Evolutionary conservation across 306 rosid species (phyloP).

Genomic region (Cicer cuneatum): DNA sequence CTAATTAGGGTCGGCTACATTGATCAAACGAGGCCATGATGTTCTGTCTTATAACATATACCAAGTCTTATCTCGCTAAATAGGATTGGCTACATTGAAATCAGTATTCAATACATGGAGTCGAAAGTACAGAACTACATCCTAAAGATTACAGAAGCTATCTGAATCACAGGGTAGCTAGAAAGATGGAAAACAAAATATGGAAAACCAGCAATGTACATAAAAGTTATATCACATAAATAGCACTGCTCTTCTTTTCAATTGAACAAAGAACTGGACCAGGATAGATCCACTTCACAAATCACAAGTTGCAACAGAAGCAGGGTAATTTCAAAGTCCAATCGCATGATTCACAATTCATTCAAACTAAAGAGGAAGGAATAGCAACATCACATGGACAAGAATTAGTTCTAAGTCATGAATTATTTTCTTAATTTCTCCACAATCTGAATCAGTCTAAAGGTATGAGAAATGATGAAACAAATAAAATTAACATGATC

Average conservation of each 20-base stretch:
- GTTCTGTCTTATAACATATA: too few relatives aligned
- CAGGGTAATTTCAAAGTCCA: slow-evolving; percentile 1
- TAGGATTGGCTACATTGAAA: too few relatives aligned
- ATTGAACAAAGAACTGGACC: not conserved
- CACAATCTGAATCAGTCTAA: not conserved
- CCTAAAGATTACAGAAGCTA: not conserved
- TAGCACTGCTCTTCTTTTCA: not conserved
- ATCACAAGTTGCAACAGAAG: not conserved
- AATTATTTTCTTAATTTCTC: slow-evolving; percentile 2
- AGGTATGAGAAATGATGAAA: not conserved
- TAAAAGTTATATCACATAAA: not conserved
- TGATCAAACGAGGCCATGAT: too few relatives aligned
- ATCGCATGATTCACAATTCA: not conserved
- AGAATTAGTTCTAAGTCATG: not conserved
- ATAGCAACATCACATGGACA: not conserved
- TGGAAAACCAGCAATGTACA: slow-evolving; percentile 10
- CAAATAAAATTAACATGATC: not conserved
- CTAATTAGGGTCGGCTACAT: too few relatives aligned
- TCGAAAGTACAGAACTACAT: not conserved
- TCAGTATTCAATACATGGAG: too few relatives aligned
- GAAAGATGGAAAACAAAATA: not conserved
- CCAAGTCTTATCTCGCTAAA: too few relatives aligned
- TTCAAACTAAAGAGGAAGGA: slow-evolving; percentile 4
- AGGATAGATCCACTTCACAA: not conserved
- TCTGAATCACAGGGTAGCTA: not conserved